Evolutionary conservation across 495 filamentous ascomycete species (phyloP), one percentile per base, ranked within the genome.

Genomic region (Aspergillus leporis): DNA sequence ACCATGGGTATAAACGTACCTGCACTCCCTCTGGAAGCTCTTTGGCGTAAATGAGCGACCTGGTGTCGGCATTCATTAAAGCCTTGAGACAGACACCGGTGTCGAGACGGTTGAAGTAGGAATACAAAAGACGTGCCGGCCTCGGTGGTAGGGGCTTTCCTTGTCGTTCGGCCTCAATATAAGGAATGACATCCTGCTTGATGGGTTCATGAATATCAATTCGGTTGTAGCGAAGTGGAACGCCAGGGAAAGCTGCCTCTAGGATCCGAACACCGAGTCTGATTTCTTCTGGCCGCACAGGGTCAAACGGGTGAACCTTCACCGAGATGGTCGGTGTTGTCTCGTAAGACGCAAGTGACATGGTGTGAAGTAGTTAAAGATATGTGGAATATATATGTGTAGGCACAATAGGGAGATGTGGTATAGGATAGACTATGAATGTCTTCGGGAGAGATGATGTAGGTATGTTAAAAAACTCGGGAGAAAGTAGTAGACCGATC

Each of bases 201-300:
- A 70, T 65, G 16, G 75, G 75, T 45, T 78, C 75, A 12, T 77
- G 69, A 8, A 79, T 67, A 61, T 79, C 76, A 60, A 79, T 78
- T 19, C 74, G 67, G 58, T 79, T 79, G 53, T 76, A 75, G 12
- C 76, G 73, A 55, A 79, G 61, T 53, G 72, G 63, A 28, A 74
- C 70, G 18, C 67, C 74, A 0, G 75, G 68, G 46, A 79, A 77
- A 14, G 75, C 66, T 4, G 70, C 65, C 55, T 77, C 66, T 43
- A 79, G 56, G 45, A 79, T 64, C 25, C 67, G 70, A 5, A 73
- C 70, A 8, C 69, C 76, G 52, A 79, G 49, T 49, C 71, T 68
- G 48, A 79, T 79, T 61, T 79, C 76, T 51, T 67, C 70, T 14
- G 75, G 70, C 5, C 70, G 73, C 31, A 78, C 70, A 13, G 76